Base-by-base conservation (phyloP, 352 stramenopile genomes). In the Blastocystis sp. region DNA sequence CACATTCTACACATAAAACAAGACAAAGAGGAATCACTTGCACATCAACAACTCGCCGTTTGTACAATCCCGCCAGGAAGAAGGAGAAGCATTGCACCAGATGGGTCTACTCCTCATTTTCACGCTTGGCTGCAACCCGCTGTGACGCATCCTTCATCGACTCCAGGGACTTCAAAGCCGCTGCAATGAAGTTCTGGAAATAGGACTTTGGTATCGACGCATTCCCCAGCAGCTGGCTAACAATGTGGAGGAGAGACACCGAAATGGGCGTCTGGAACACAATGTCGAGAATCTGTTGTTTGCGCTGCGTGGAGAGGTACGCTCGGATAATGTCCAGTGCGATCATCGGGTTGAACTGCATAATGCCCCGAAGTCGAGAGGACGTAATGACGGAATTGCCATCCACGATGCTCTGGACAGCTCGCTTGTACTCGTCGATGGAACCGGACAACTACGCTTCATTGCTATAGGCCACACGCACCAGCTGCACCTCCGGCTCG, bases 31-130 rank as follows among this genome's bases (percentile, higher is more conserved):
- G 5, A 56, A n/a, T 11, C 14, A 84, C 74, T 19, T 62, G 2
- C 17, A 53, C 19, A 19, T 66, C 38, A 2, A 66, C 40, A 4
- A 84, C 17, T 7, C 61, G 23, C 41, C 59, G n/a, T 56, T 67
- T 66, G 23, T 59, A 84, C 53, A 84, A 14, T 19, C 74, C 74
- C 11, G 74, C 34, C 28, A 84, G 34, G 14, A 70, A 67, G 56
- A 84, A 84, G 23, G 52, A 84, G n/a, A 69, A 84, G 48, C 74
- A 84, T 21, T 69, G 74, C 21, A 67, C 56, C 2, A 84, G 0
- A 10, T 84, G 74, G 1, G 10, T 11, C 74, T 67, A 59, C 61
- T 59, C 45, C 45, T 67, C 38, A 19, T 28, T 34, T 3, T 7
- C 48, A 56, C 14, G 48, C 48, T 14, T 17, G 5, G 0, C 48